A percentile compares a stretch with the other conserved stretches of the same genome.
Evolutionary conservation across 306 rosid species (phyloP).

Genomic region (Pachyrhizus erosus): DNA sequence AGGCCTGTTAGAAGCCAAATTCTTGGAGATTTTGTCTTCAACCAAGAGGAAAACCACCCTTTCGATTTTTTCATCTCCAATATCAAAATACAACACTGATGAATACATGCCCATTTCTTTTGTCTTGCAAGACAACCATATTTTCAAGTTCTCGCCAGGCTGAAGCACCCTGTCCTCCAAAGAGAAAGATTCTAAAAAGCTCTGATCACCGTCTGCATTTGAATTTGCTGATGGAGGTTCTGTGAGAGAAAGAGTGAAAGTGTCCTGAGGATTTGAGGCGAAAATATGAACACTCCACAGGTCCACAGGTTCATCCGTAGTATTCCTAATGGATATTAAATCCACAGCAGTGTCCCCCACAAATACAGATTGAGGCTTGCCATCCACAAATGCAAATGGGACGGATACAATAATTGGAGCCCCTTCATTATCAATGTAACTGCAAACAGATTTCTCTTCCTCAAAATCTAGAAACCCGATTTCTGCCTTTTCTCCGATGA

Average conservation of each 20-base stretch:
- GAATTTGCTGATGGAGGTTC: constrained; percentile 68
- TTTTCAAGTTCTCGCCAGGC: constrained; percentile 66
- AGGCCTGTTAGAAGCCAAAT: constrained; percentile 68
- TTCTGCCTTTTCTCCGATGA: constrained; percentile 78
- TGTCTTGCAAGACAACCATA: constrained; percentile 93
- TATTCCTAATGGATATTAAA: constrained; percentile 65
- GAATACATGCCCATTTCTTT: constrained; percentile 81
- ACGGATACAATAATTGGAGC: constrained; percentile 65
- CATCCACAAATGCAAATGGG: constrained; percentile 73
- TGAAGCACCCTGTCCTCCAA: constrained; percentile 88
- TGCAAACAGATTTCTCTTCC: constrained; percentile 78
- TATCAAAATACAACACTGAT: constrained; percentile 69
- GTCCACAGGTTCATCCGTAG: constrained; percentile 70
- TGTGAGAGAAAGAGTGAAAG: constrained; percentile 79
- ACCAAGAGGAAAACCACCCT: constrained; percentile 79
- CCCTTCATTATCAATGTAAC: constrained; percentile 58
- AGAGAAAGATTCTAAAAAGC: constrained; percentile 62
- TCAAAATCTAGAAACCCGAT: constrained; percentile 78
- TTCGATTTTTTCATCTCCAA: constrained; percentile 73
- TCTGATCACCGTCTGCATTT: constrained; percentile 41
- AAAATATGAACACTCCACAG: constrained; percentile 82
- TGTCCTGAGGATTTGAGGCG: constrained; percentile 76
- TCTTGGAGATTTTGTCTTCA: constrained; percentile 81
- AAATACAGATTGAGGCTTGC: constrained; percentile 69
- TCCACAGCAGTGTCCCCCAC: constrained; percentile 66